These are phyloP conservation scores for Iberis amara DNA, from an alignment of 441 rosid species.

Conservation along the genomic window DNA sequence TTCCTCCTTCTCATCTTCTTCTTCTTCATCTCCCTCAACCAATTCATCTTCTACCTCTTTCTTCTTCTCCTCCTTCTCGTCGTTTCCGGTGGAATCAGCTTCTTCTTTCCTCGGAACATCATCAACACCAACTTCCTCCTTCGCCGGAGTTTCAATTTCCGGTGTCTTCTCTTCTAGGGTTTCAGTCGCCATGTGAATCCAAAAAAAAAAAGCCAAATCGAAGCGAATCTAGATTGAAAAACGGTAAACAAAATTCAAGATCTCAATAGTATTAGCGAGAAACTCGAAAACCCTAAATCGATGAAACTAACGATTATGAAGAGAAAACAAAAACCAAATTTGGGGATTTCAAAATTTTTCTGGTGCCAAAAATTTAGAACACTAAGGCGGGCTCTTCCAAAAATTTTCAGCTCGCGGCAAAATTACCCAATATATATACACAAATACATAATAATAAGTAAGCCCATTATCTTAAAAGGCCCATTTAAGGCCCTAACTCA, in stretches of 20 bases:
- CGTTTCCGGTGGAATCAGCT: constrained; percentile 11
- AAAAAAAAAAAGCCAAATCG: too few species aligned
- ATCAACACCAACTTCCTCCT: constrained; percentile 25
- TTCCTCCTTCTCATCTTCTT: too few species aligned
- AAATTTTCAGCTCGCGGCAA: constrained; percentile 31
- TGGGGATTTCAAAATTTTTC: constrained; percentile 28
- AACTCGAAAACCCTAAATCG: constrained; percentile 18
- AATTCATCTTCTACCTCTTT: constrained; percentile 4
- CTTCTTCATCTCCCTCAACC: too few species aligned
- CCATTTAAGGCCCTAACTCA: neutral
- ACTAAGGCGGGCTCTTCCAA: constrained; percentile 34
- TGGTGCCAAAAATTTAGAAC: constrained; percentile 14
- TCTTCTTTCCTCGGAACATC: constrained; percentile 21
- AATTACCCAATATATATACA: neutral
- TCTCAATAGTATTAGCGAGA: too few species aligned
- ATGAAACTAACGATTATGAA: neutral
- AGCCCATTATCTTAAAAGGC: constrained; percentile 11
- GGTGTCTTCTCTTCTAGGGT: constrained; percentile 62
- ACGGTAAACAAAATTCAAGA: neutral
- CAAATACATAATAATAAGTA: neutral
- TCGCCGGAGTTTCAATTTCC: constrained; percentile 39
- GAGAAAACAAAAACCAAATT: neutral
- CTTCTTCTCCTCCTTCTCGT: constrained; percentile 22
- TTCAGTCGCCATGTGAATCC: constrained; percentile 53
- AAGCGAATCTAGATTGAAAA: constrained; percentile 7